Base-by-base conservation (phyloP, 1,284 basidiomycete species). In the Trichosporon faecale region DNA sequence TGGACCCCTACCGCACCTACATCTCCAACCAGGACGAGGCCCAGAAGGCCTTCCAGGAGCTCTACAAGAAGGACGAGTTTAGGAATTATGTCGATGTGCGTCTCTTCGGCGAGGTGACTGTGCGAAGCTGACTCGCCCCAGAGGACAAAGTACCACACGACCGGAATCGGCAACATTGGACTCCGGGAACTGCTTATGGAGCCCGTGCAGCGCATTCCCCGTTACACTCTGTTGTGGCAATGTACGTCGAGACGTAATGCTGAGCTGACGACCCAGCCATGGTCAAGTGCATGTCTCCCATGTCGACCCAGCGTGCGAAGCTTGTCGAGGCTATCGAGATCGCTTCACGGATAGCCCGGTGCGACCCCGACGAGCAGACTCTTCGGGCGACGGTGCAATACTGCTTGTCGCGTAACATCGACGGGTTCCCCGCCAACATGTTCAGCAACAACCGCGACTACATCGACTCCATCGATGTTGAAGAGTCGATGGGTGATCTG, bases 181-280 rank as follows among this genome's bases (percentile, higher is more conserved):
- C 86, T 99, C 52, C 89, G 94, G 23, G 96, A 99, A 82, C 88
- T 99, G 55, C 86, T 99, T 55, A 98, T 98, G 89, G 97, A 99
- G 79, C 97, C 97, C n/a, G 93, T 98, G n/a, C 97, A 99, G 82
- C 90, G 97, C 31, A 94, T 99, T 74, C 95, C 97, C 0, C 88
- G 96, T 69, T 99, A 99, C 84, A 97, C 94, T 1, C 86, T 99
- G 27, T 87, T 99, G 73, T 93, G 98, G 83, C 91, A 94, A 74
- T 90, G 86, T 79, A 31, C 71, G 75, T 68, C 44, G 2, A 12
- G 23, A 40, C 25, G 33, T n/a, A 57, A 31, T 16, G 25, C 18
- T 27, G 52, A 21, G 29, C 66, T 70, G 16, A 66, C 61, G n/a
- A 37, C n/a, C 0, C 66, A 86, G 85, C 87, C 1, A 95, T 96